Evolutionary conservation across 1,284 basidiomycete genomes (phyloP), one percentile per base, ranked within the genome.

Genomic region (Cystobasidiaceae sp.): DNA sequence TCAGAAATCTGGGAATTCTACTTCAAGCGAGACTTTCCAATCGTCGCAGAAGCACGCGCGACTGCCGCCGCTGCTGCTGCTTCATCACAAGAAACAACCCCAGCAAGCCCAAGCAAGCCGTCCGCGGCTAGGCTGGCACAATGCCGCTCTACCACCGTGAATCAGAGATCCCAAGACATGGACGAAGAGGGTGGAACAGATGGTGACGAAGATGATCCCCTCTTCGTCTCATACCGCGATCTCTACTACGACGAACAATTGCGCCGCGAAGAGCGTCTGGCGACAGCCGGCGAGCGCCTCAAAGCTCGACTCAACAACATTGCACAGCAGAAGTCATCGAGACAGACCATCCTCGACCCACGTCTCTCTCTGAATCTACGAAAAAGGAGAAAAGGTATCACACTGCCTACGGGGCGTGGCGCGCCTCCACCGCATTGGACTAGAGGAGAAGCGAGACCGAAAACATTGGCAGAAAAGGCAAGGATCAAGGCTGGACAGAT

Each of bases 21-120:
- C 52, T 64, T 64, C 51, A 64, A 64, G 21, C 61, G 61, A 41
- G 61, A 64, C 52, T 64, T 64, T 48, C 61, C 61, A 3, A 55
- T 64, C 39, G 61, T 64, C n/a, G 46, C 46, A 25, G 61, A 64
- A 48, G 44, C 52, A 6, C 15, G 61, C 37, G 45, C 37, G 15
- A 49, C 34, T 44, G 56, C 30, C 15, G 43, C 56, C n/a, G n/a
- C n/a, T 25, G 8, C 45, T 15, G 21, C 21, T 51, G 21, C 21
- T 32, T 15, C 49, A 27, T 6, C 49, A 33, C 15, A 7, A 15
- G 9, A 48, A 51, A 23, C 49, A 9, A 33, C 4, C 27, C 17
- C 27, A 27, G 28, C 19, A 33, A 33, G 3, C 3, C 27, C 21
- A 51, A 30, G 27, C n/a, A 4, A 28, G 32, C 49, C 25, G 8